phyloP scores from a whole-genome alignment of 805 yeast genomes.

The Sugiyamaella marilandica region DNA sequence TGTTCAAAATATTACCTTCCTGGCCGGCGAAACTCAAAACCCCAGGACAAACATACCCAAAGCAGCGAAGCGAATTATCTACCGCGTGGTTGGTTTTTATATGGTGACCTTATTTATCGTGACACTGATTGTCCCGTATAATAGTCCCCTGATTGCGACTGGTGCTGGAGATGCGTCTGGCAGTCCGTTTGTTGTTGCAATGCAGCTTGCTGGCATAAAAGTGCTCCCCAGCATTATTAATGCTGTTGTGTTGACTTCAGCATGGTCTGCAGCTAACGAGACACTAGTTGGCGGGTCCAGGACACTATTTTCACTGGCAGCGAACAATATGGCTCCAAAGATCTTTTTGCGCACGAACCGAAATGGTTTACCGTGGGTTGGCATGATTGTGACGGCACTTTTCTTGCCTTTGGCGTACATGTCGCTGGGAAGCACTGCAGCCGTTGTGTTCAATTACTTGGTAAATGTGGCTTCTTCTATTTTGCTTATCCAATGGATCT shows the following conservation, averaged over 20 bases:
- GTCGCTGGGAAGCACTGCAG: constrained; percentile 55
- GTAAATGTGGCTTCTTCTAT: constrained; percentile 33
- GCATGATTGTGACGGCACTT: constrained; percentile 45
- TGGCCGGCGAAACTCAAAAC: constrained; percentile 68
- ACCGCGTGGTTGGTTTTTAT: constrained; percentile 63
- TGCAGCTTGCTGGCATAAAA: constrained; percentile 56
- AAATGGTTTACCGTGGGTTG: constrained; percentile 64
- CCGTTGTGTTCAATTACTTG: constrained; percentile 52
- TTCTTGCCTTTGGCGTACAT: constrained; percentile 68
- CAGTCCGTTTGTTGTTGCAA: constrained; percentile 82
- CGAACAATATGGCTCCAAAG: constrained; percentile 69
- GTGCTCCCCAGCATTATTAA: constrained; percentile 73
- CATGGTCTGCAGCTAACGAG: constrained; percentile 77
- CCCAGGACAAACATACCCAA: constrained; percentile 67
- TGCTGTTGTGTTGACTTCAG: constrained; percentile 70
- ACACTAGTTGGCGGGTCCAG: constrained; percentile 75
- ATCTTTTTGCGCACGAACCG: constrained; percentile 60
- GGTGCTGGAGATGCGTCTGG: constrained; percentile 55
- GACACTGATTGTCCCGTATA: constrained; percentile 64
- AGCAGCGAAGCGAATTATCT: constrained; percentile 65
- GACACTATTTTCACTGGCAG: constrained; percentile 65
- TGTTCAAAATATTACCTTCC: constrained; percentile 64
- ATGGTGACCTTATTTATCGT: constrained; percentile 54
- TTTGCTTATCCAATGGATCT: constrained; percentile 53
- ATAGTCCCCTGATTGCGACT: constrained; percentile 49